Conservation (phyloP, 2,329 filamentous ascomycete genomes). For the Nothomitra cinnamomea region DNA sequence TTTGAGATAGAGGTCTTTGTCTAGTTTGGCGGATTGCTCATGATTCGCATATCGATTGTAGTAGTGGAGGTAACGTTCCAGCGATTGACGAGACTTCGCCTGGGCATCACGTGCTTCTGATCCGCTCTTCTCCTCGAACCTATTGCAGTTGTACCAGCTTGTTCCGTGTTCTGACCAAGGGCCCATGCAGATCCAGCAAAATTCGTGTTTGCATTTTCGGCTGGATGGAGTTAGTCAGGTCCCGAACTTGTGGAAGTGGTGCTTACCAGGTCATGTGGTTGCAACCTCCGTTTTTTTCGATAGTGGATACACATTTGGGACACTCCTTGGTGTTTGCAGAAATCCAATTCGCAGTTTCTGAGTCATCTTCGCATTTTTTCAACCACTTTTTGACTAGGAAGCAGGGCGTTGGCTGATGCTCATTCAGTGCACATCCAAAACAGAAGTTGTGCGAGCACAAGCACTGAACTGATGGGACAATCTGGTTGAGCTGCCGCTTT, state of each 20-base stretch:
- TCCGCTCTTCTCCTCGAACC: conserved; percentile 92
- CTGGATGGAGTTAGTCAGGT: not conserved
- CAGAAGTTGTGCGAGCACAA: conserved; percentile 77
- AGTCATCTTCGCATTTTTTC: conserved; percentile 97
- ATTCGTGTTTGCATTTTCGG: conserved; percentile 86
- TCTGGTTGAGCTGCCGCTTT: conserved; percentile 64
- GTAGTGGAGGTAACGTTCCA: conserved; percentile 96
- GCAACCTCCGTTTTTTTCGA: conserved; percentile 96
- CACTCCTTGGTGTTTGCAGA: conserved; percentile 98
- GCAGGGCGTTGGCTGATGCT: conserved; percentile 90
- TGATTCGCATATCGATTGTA: conserved; percentile 99
- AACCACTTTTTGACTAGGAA: conserved; percentile 85
- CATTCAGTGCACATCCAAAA: conserved; percentile 77
- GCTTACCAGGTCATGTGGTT: conserved; percentile 80
- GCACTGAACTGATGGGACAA: conserved; percentile 84
- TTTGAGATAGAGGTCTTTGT: conserved; percentile 90
- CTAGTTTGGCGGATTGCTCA: conserved; percentile 89
- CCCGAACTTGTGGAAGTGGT: not conserved
- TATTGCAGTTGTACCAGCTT: conserved; percentile 98
- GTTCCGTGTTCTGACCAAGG: conserved; percentile 97
- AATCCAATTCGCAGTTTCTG: conserved; percentile 98
- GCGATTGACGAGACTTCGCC: conserved; percentile 70
- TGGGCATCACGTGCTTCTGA: conserved; percentile 81
- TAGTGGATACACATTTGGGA: conserved; percentile 87
- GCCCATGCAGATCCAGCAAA: conserved; percentile 99